Evolutionary conservation across 2,329 filamentous ascomycete species (phyloP).

Genomic region (Ascochyta fabae): DNA sequence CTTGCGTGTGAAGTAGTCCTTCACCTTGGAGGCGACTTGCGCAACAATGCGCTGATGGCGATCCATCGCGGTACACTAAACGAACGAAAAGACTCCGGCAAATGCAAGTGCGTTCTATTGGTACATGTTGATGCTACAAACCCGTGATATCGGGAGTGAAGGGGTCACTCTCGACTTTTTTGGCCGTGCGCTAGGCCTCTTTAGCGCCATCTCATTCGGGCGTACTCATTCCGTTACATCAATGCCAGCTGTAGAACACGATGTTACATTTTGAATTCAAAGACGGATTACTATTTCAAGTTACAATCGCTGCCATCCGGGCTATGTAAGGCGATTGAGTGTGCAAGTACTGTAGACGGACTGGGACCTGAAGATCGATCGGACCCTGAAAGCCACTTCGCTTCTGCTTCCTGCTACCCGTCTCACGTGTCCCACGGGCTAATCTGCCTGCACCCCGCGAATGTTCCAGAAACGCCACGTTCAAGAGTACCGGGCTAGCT

Average conservation of each 20-base stretch:
- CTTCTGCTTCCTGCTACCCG: neutral
- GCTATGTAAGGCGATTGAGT: neutral
- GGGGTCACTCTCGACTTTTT: constrained; percentile 21
- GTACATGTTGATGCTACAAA: constrained; percentile 24
- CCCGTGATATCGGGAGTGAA: constrained; percentile 1
- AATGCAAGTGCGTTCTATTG: constrained; percentile 22
- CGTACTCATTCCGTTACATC: constrained; percentile 1
- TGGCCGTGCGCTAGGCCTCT: constrained; percentile 19
- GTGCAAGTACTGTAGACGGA: neutral
- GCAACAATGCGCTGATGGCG: constrained; percentile 54
- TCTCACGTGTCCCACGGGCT: constrained; percentile 1
- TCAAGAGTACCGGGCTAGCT: neutral
- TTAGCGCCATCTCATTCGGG: neutral
- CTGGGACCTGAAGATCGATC: constrained; percentile 10
- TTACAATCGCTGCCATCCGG: too few relatives aligned
- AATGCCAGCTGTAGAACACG: neutral
- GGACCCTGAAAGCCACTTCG: constrained; percentile 6
- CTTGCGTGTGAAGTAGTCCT: constrained; percentile 58
- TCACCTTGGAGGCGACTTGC: constrained; percentile 55
- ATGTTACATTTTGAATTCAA: neutral
- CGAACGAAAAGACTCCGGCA: constrained; percentile 9
- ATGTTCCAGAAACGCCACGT: constrained; percentile 3
- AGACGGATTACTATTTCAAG: neutral
- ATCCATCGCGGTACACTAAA: constrained; percentile 37
- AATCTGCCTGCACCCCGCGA: constrained; percentile 4